Evolutionary conservation across 169 alveolate species (phyloP).

Genomic region (Plasmodium sp.): DNA sequence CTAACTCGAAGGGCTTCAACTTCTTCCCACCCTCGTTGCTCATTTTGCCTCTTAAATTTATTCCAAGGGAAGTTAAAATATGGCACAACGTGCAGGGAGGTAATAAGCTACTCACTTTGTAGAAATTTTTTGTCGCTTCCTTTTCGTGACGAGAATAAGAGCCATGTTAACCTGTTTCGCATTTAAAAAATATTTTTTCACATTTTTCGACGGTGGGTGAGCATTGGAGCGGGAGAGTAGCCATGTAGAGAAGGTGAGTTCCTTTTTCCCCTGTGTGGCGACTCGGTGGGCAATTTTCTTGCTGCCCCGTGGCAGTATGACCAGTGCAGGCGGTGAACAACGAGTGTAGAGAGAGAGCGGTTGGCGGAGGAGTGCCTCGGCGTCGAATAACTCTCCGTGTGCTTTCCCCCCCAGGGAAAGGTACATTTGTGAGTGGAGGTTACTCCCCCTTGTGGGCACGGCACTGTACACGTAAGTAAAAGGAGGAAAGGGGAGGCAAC

Average conservation of each 20-base stretch:
- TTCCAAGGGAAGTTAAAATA: neutral
- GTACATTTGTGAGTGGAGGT: neutral
- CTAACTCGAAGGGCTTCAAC: conserved; percentile 50
- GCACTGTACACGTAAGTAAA: neutral
- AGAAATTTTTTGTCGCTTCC: neutral
- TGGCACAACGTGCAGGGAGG: neutral
- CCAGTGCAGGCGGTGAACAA: neutral
- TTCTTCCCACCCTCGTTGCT: conserved; percentile 8
- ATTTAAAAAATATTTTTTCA: no score
- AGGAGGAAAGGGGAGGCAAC: neutral
- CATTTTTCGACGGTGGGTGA: neutral
- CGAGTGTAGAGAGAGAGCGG: neutral
- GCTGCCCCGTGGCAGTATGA: neutral
- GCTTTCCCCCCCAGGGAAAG: neutral
- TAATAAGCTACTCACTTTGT: neutral
- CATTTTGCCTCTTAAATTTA: conserved; percentile 8
- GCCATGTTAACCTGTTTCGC: neutral
- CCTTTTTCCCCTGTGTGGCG: neutral
- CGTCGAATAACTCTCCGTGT: neutral
- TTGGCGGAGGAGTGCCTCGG: neutral
- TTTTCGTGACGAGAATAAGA: neutral
- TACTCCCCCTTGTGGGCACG: neutral
- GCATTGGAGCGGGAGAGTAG: neutral
- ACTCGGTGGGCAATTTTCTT: neutral
- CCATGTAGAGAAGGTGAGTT: neutral